A percentile compares a stretch with the other conserved stretches of the same genome.
Conservation (phyloP, 1,139 yeast genomes). For the Suhomyces coccinellae region DNA sequence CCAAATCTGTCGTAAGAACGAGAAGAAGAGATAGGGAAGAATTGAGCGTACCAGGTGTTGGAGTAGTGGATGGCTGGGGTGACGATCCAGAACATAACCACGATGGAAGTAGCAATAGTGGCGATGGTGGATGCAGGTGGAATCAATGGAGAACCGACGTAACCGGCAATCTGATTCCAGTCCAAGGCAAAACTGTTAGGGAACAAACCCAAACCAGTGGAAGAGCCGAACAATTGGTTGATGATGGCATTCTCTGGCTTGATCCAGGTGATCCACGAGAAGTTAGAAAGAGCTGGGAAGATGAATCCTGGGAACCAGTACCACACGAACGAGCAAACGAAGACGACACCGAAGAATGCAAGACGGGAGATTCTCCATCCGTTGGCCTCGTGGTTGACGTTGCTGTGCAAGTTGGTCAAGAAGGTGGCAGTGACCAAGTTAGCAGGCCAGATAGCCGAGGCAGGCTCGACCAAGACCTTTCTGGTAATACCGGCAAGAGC, state of each 20-base stretch:
- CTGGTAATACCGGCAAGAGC: slow-evolving; percentile 63
- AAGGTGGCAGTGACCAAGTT: slow-evolving; percentile 48
- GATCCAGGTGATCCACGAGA: slow-evolving; percentile 35
- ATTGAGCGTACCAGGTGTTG: slow-evolving; percentile 46
- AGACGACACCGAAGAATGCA: slow-evolving; percentile 32
- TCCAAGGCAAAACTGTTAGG: slow-evolving; percentile 48
- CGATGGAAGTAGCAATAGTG: slow-evolving; percentile 41
- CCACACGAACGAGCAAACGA: slow-evolving; percentile 32
- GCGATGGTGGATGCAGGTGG: slow-evolving; percentile 63
- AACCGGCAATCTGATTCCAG: slow-evolving; percentile 53
- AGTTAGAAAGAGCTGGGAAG: slow-evolving; percentile 23
- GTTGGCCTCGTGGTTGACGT: slow-evolving; percentile 55
- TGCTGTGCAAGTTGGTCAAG: slow-evolving; percentile 60
- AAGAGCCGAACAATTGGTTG: slow-evolving; percentile 61
- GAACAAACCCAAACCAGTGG: slow-evolving; percentile 60
- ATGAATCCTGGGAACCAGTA: slow-evolving; percentile 47
- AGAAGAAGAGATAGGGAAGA: slow-evolving; percentile 44
- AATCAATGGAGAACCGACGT: slow-evolving; percentile 63
- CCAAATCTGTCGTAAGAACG: slow-evolving; percentile 42
- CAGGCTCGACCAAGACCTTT: slow-evolving; percentile 59
- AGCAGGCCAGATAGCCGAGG: slow-evolving; percentile 68
- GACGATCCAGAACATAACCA: slow-evolving; percentile 40
- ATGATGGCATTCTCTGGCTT: slow-evolving; percentile 45
- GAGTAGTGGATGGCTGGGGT: slow-evolving; percentile 45
- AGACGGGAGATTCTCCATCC: slow-evolving; percentile 45